Percentiles rank a stretch among this genome's conserved stretches.
phyloP scores from a whole-genome alignment of 208 protist genomes.

The Crithidia sp. region DNA sequence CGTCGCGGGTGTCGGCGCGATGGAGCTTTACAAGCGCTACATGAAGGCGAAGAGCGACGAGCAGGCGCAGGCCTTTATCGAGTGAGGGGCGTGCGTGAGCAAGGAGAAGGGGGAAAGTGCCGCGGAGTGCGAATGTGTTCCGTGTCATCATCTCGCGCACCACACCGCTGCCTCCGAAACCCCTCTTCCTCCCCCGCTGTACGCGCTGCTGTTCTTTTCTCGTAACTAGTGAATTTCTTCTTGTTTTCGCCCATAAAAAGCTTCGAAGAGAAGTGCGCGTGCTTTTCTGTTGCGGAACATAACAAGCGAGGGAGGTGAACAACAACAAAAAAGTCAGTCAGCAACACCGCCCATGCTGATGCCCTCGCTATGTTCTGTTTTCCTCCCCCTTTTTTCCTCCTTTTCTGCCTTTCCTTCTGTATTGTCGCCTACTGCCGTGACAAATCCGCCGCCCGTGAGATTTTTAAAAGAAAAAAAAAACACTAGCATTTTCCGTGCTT shows the following conservation, averaged over 20 bases:
- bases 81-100: not conserved
- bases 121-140: too few relatives aligned
- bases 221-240: too few relatives aligned
- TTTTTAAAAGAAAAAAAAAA: not conserved
- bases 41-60: slow-evolving; percentile 6
- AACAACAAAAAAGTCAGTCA: too few relatives aligned
- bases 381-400: not conserved
- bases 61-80: slow-evolving; percentile 15
- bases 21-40: slow-evolving; percentile 24
- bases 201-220: too few relatives aligned
- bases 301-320: too few relatives aligned
- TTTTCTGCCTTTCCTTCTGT: not conserved
- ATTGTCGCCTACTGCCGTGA: not conserved
- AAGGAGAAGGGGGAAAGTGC: not conserved
- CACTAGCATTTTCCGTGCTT: too few relatives aligned
- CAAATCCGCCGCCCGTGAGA: too few relatives aligned
- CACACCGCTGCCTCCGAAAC: too few relatives aligned
- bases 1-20: slow-evolving; percentile 10
- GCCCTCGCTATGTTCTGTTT: not conserved
- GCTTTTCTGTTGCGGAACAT: not conserved
- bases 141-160: too few relatives aligned
- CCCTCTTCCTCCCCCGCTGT: too few relatives aligned
- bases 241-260: not conserved
- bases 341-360: too few relatives aligned
- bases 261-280: not conserved